A percentile compares a stretch with the other conserved stretches of the same genome.
These are phyloP conservation scores for Metschnikowia kunwiensis DNA, from an alignment of 805 yeast species.

Conservation along the genomic window DNA sequence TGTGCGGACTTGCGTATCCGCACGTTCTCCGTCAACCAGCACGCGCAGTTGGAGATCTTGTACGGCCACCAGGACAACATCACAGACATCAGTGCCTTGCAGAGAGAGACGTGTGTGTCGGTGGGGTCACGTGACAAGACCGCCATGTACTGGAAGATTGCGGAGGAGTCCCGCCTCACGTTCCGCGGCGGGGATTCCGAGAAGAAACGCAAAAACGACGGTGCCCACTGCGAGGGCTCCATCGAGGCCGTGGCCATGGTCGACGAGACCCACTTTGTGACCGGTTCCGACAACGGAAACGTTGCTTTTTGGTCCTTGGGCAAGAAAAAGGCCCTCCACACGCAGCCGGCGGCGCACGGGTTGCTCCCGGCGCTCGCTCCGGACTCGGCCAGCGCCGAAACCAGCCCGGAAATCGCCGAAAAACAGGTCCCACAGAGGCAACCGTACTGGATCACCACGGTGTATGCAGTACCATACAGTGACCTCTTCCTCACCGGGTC, in stretches of 20 bases:
- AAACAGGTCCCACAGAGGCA: constrained; percentile 64
- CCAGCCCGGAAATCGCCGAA: constrained; percentile 49
- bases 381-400: constrained; percentile 41
- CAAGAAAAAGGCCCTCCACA: constrained; percentile 81
- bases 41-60: constrained; percentile 83
- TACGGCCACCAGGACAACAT: constrained; percentile 96
- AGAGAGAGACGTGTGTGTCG: constrained; percentile 88
- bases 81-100: constrained; percentile 74
- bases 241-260: constrained; percentile 87
- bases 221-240: constrained; percentile 68
- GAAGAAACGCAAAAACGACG: constrained; percentile 34
- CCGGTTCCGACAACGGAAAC: constrained; percentile 94
- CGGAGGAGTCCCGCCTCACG: constrained; percentile 91
- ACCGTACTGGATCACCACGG: constrained; percentile 83
- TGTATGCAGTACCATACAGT: constrained; percentile 79
- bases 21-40: constrained; percentile 79
- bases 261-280: constrained; percentile 88
- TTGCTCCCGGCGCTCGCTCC: constrained; percentile 46
- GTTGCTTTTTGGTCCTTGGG: constrained; percentile 86
- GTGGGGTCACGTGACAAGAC: constrained; percentile 95
- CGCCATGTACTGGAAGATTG: constrained; percentile 93
- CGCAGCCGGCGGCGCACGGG: constrained; percentile 77
- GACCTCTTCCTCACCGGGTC: constrained; percentile 88
- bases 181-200: constrained; percentile 83
- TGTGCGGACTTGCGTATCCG: constrained; percentile 91